phyloP scores from a whole-genome alignment of 73 alveolate genomes.

The Paraurostyla sp. region DNA sequence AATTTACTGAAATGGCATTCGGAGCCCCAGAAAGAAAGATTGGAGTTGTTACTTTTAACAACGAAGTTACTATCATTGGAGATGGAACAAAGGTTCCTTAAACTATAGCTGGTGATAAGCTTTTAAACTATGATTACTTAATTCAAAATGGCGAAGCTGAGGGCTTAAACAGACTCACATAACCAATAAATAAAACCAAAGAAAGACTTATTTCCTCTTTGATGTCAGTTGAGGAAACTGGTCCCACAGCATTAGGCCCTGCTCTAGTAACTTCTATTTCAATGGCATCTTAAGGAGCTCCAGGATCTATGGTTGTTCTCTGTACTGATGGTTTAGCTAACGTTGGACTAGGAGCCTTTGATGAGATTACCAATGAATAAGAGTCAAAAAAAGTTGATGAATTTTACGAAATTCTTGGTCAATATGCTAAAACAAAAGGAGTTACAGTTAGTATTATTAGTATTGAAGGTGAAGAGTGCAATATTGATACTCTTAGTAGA shows the following conservation, averaged over 20 bases:
- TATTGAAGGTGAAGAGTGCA: constrained; percentile 95
- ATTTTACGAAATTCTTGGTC: constrained; percentile 90
- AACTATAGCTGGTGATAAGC: constrained; percentile 87
- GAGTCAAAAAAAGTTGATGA: constrained; percentile 57
- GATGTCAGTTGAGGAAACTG: constrained; percentile 82
- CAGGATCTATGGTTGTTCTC: constrained; percentile 90
- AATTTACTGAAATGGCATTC: constrained; percentile 77
- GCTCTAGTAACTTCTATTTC: constrained; percentile 88
- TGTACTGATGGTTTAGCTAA: constrained; percentile 98
- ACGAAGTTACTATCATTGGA: constrained; percentile 91
- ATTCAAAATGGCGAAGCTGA: constrained; percentile 67
- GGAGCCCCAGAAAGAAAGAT: constrained; percentile 86
- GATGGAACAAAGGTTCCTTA: constrained; percentile 87
- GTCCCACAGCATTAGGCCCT: constrained; percentile 98
- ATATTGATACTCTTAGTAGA: constrained; percentile 79
- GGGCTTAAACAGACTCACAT: constrained; percentile 65
- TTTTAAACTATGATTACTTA: constrained; percentile 74
- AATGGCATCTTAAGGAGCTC: constrained; percentile 80
- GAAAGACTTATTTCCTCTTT: constrained; percentile 68
- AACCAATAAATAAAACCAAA: constrained; percentile 77
- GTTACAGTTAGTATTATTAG: constrained; percentile 83
- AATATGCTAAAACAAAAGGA: constrained; percentile 86
- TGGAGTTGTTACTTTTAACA: constrained; percentile 94
- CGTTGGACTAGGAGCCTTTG: constrained; percentile 93
- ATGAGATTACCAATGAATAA: constrained; percentile 57